These are phyloP conservation scores for Candida sp. DNA, from an alignment of 1,139 yeast genomes.

Conservation along the genomic window DNA sequence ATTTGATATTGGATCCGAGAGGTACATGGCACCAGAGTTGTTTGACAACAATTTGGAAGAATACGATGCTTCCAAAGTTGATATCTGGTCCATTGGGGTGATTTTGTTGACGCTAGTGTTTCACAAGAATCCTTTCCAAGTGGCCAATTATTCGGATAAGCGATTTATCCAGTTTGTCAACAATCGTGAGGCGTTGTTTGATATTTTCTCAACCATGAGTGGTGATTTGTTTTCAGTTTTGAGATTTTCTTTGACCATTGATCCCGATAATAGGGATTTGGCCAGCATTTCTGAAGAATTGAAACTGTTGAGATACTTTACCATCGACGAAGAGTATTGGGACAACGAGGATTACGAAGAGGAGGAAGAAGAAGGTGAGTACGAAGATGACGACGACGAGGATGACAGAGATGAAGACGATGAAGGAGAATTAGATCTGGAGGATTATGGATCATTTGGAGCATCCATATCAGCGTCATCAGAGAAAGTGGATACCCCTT, in stretches of 20 bases:
- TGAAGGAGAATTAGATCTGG: constrained; percentile 15
- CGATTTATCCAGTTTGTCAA: constrained; percentile 86
- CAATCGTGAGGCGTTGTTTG: constrained; percentile 89
- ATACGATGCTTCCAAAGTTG: constrained; percentile 88
- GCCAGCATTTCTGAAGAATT: constrained; percentile 63
- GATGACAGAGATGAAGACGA: constrained; percentile 16
- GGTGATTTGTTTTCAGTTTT: constrained; percentile 85
- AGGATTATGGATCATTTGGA: constrained; percentile 16
- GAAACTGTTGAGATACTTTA: constrained; percentile 64
- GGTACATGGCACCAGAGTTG: constrained; percentile 98
- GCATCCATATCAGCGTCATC: constrained; percentile 5
- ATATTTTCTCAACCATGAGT: constrained; percentile 90
- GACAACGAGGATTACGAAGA: constrained; percentile 49
- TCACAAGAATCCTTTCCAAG: constrained; percentile 88
- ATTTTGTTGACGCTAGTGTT: constrained; percentile 85
- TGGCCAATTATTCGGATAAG: constrained; percentile 86
- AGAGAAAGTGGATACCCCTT: constrained; percentile 2
- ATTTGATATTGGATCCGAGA: constrained; percentile 91
- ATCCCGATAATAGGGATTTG: constrained; percentile 85
- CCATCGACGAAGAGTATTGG: constrained; percentile 81
- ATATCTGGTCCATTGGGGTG: constrained; percentile 93
- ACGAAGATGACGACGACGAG: constrained; percentile 16
- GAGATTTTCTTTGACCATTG: constrained; percentile 78
- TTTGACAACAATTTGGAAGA: constrained; percentile 62
- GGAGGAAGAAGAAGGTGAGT: constrained; percentile 26